These are phyloP conservation scores for Citrus unshiu DNA, from an alignment of 345 rosid species.

Conservation along the genomic window DNA sequence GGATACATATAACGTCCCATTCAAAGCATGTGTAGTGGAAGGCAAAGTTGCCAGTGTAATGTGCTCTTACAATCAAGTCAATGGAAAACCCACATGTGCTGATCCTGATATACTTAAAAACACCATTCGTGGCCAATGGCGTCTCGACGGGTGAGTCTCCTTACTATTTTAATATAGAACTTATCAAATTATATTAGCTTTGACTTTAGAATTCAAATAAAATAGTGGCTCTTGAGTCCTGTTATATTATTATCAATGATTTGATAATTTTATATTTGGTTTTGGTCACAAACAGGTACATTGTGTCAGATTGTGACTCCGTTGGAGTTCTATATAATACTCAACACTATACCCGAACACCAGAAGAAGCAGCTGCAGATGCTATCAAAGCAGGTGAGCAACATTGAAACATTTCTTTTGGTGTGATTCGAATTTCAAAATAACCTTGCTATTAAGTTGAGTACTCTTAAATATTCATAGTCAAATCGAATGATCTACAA, in stretches of 20 bases:
- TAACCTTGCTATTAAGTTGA: too few relatives aligned
- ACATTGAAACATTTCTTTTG: background rate
- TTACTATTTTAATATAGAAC: background rate
- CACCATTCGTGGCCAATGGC: conserved; percentile 92
- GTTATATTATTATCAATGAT: background rate
- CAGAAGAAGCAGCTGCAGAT: conserved; percentile 83
- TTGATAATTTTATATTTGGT: background rate
- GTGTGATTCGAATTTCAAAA: too few relatives aligned
- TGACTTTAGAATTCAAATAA: background rate
- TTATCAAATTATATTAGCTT: background rate
- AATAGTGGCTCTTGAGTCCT: background rate
- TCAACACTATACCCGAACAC: conserved; percentile 74
- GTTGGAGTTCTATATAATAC: conserved; percentile 66
- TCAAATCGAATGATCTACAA: too few relatives aligned
- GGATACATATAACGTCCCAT: conserved; percentile 87
- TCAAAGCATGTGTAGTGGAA: conserved; percentile 76
- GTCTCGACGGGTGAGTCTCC: conserved; percentile 61
- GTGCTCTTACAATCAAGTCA: conserved; percentile 98
- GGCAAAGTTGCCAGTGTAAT: conserved; percentile 92
- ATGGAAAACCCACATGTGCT: conserved; percentile 94
- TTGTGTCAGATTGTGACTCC: conserved; percentile 91
- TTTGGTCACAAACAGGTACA: conserved; percentile 43
- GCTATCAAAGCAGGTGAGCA: conserved; percentile 66
- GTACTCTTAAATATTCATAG: too few relatives aligned
- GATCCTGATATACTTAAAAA: conserved; percentile 67